These are phyloP conservation scores for Colletotrichum sp. DNA, from an alignment of 2,329 filamentous ascomycete species.

Conservation along the genomic window DNA sequence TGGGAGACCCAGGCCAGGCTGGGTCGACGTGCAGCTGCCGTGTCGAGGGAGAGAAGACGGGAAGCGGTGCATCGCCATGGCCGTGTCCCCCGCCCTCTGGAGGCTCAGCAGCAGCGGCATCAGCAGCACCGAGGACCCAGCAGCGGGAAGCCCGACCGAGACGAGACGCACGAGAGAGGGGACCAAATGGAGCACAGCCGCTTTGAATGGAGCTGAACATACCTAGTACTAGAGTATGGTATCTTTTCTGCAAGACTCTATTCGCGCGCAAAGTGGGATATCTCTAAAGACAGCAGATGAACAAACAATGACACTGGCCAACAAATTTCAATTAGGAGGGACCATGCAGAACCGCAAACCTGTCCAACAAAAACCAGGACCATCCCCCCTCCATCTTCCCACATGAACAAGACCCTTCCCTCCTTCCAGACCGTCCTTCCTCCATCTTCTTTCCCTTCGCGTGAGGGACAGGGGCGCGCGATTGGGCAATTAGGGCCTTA, in stretches of 20 bases:
- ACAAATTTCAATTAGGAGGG: neutral
- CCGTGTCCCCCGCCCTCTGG: neutral
- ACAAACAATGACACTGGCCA: neutral
- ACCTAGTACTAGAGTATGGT: neutral
- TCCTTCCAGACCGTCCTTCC: neutral
- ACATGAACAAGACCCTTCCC: neutral
- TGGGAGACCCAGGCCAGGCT: constrained; percentile 8
- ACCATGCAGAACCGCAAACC: neutral
- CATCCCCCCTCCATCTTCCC: neutral
- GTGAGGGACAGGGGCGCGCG: constrained; percentile 7
- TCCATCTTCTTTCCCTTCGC: neutral
- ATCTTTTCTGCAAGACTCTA: neutral
- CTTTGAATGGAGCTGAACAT: neutral
- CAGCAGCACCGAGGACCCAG: neutral
- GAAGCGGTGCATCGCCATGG: neutral
- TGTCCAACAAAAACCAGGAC: neutral
- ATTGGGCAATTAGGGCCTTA: constrained; percentile 21
- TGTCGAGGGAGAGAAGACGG: neutral
- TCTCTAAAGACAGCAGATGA: neutral
- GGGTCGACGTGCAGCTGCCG: neutral
- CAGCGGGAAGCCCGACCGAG: constrained; percentile 4
- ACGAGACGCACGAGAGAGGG: constrained; percentile 8
- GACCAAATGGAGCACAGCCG: neutral
- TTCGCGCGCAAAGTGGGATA: neutral
- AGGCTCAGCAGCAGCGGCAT: neutral